phyloP scores from a whole-genome alignment of 495 filamentous ascomycete species.

The Durotheca rogersii region DNA sequence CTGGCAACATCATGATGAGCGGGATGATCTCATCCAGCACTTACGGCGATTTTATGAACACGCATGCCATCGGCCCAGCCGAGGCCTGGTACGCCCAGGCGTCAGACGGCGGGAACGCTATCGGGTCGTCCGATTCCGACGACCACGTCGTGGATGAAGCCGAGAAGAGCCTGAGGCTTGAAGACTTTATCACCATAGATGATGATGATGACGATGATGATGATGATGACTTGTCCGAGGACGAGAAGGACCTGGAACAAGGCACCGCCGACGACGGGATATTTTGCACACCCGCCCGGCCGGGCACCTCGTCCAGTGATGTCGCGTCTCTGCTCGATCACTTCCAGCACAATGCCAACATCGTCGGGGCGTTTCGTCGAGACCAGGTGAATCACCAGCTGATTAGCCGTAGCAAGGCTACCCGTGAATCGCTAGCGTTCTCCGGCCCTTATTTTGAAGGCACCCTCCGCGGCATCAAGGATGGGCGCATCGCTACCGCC shows the following conservation, averaged over 20 bases:
- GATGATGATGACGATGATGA: constrained; percentile 42
- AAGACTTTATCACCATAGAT: constrained; percentile 72
- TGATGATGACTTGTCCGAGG: constrained; percentile 51
- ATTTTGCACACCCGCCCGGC: constrained; percentile 55
- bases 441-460: constrained; percentile 52
- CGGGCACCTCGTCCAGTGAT: constrained; percentile 53
- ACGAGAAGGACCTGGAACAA: constrained; percentile 50
- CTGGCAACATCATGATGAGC: constrained; percentile 76
- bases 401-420: constrained; percentile 59
- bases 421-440: constrained; percentile 55
- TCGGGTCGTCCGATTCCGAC: constrained; percentile 45
- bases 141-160: constrained; percentile 62
- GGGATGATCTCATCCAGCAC: constrained; percentile 56
- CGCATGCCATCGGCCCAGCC: constrained; percentile 66
- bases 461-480: constrained; percentile 56
- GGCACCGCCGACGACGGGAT: constrained; percentile 46
- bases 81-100: constrained; percentile 75
- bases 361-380: constrained; percentile 75
- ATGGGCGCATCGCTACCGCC: constrained; percentile 54
- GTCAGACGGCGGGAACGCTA: constrained; percentile 51
- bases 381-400: constrained; percentile 74
- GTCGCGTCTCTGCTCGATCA: constrained; percentile 60
- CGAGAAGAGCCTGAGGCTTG: constrained; percentile 63
- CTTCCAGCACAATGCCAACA: constrained; percentile 60
- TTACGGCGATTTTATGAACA: constrained; percentile 60